Base-by-base conservation (phyloP, 768 basidiomycete species). In the Mycena chlorophos region DNA sequence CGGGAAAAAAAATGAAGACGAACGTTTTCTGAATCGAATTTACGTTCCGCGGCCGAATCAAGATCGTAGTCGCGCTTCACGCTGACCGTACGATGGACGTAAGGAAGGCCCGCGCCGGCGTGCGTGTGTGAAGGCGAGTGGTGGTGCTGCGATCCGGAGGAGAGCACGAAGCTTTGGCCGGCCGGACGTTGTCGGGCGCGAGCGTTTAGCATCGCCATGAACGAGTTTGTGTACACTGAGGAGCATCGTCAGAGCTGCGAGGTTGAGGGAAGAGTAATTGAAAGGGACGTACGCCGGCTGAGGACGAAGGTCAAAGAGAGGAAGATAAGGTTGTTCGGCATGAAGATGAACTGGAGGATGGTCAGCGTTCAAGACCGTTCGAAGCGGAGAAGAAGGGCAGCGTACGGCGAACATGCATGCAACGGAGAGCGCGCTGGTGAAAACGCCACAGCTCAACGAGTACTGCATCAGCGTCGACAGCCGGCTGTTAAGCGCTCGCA, bases 221-320 rank as follows among this genome's bases (percentile, higher is more conserved):
- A 82, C 0, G 79, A 80, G n/a, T 73, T 75, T 29, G 77, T 71
- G 51, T 81, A 81, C 6, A 82, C 80, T 81, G 54, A 1, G 43
- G n/a, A n/a, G n/a, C n/a, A n/a, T n/a, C n/a, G n/a, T n/a, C n/a
- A n/a, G n/a, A n/a, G n/a, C n/a, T 3, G 19, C 1, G 22, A 25
- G 45, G 25, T 46, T 28, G 27, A 51, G 54, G 28, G 30, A 2
- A 14, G 37, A 8, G 34, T 4, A 39, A 17, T 19, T 17, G 28
- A 34, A 5, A 28, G 27, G 16, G 20, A 65, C 74, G 26, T 67
- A 78, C 79, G 66, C 61, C 78, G 75, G 12, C 78, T 79, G 8
- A 77, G 65, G 5, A 80, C 60, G 53, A 76, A 78, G 51, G 75
- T 70, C 10, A 81, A 58, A 1, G 69, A 70, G 23, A 79, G 62